phyloP scores from a whole-genome alignment of 441 rosid species.

The Gossypium trilobum region DNA sequence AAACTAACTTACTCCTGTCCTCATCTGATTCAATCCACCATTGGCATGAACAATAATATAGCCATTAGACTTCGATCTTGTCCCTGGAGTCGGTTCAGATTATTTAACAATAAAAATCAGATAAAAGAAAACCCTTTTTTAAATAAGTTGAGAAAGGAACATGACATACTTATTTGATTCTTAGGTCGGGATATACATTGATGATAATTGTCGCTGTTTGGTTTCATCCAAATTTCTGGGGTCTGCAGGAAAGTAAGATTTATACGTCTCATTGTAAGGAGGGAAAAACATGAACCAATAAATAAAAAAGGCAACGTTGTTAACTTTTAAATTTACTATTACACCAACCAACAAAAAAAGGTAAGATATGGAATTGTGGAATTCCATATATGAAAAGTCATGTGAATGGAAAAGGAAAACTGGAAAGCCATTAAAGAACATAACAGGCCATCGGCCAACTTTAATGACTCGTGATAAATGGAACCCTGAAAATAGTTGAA shows the following conservation, averaged over 20 bases:
- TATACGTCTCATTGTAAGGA: background rate
- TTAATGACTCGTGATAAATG: background rate
- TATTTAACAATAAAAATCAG: background rate
- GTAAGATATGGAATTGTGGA: background rate
- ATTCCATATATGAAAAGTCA: background rate
- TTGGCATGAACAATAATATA: slow-evolving; percentile 81
- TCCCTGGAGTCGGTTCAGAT: slow-evolving; percentile 26
- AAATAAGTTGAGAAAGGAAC: background rate
- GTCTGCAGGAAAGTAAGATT: slow-evolving; percentile 29
- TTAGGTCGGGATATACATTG: slow-evolving; percentile 58
- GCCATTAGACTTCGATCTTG: slow-evolving; percentile 48
- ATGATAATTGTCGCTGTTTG: slow-evolving; percentile 47
- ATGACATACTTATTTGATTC: slow-evolving; percentile 42
- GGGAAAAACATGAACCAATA: background rate
- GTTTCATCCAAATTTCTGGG: slow-evolving; percentile 86
- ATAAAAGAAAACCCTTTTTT: background rate
- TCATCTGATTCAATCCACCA: slow-evolving; percentile 97
- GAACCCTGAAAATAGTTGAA: background rate
- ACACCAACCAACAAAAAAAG: background rate
- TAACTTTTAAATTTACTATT: background rate
- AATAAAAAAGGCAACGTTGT: background rate
- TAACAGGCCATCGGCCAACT: slow-evolving; percentile 1
- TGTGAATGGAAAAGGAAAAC: background rate
- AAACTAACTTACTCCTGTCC: slow-evolving; percentile 64
- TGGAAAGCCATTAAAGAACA: background rate